Evolutionary conservation across 2,329 filamentous ascomycete species (phyloP).

Genomic region (Fusarium sp.): DNA sequence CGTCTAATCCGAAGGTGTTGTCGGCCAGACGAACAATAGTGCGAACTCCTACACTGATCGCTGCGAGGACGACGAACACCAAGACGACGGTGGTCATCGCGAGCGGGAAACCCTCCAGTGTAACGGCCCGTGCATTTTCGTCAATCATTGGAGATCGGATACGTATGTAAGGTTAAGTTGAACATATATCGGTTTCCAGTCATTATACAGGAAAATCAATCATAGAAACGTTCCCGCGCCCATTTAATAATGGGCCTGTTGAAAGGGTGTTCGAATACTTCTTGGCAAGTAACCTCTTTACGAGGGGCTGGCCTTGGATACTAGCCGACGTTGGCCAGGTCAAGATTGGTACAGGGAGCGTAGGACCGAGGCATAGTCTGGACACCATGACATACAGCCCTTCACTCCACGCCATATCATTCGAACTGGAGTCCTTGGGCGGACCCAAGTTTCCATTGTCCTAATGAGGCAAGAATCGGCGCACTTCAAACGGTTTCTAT

Average conservation of each 20-base stretch:
- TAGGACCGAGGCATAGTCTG: not conserved
- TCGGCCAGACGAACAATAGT: not conserved
- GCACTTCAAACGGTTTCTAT: not conserved
- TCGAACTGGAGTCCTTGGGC: no score
- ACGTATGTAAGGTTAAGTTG: not conserved
- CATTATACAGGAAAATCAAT: no score
- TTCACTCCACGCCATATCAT: not conserved
- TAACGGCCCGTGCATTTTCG: not conserved
- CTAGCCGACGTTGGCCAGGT: not conserved
- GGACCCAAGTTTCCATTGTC: not conserved
- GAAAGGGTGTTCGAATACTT: not conserved
- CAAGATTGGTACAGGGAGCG: not conserved
- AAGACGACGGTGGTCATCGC: not conserved
- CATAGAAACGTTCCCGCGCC: not conserved
- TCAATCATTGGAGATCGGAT: not conserved
- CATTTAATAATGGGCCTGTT: not conserved
- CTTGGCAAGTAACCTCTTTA: not conserved
- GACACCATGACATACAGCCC: not conserved
- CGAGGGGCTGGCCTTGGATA: not conserved
- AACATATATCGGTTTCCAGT: not conserved
- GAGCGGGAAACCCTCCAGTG: slow-evolving; percentile 1
- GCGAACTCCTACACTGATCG: not conserved
- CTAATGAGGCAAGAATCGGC: not conserved
- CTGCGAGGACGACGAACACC: not conserved
- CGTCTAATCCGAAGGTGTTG: not conserved